Evolutionary conservation across 148 eudicot species (phyloP), one percentile per base, ranked within the genome.

Genomic region (Rhododendron ferrugineum): DNA sequence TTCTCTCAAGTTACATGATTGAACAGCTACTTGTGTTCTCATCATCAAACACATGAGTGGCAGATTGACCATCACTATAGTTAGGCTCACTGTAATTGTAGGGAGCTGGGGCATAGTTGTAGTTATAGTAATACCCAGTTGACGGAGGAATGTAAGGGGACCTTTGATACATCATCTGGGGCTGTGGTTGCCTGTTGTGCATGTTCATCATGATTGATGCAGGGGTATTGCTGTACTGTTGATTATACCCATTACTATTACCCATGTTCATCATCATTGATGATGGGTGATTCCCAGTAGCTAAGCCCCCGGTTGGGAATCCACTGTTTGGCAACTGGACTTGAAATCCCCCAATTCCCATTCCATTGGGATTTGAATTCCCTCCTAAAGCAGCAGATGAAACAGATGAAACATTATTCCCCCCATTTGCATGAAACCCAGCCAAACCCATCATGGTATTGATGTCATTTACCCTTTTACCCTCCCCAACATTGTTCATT

Each of bases 141-240:
- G 72, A 87, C 18, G 95, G 88, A 40, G 92, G 93, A 52, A 89
- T 81, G 82, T 92, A 85, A 5, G 98, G 94, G 54, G 98, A 88
- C 86, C 91, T 89, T 37, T 93, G 93, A 76, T 94, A 94, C 98
- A 94, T 91, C 94, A 92, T 87, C 86, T 92, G 98, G 9, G 94
- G 92, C 62, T 89, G 89, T 30, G 92, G 92, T 47, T 88, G 87
- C 88, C 90, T 91, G 86, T 87, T 88, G 82, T 90, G 92, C 91
- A 90, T 75, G 78, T 90, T 91, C 91, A 90, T 89, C 95, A 93
- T 89, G 90, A 90, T 83, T 42, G 90, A 82, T 76, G 92, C 66
- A 5, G 89, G 36, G 5, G 70, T 83, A 46, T 88, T 30, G 86
- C 82, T 85, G 37, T 50, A 82, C 56, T 86, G 85, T 18, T 85